Conservation (phyloP, 495 filamentous ascomycete genomes). For the Friedmanniomyces simplex region DNA sequence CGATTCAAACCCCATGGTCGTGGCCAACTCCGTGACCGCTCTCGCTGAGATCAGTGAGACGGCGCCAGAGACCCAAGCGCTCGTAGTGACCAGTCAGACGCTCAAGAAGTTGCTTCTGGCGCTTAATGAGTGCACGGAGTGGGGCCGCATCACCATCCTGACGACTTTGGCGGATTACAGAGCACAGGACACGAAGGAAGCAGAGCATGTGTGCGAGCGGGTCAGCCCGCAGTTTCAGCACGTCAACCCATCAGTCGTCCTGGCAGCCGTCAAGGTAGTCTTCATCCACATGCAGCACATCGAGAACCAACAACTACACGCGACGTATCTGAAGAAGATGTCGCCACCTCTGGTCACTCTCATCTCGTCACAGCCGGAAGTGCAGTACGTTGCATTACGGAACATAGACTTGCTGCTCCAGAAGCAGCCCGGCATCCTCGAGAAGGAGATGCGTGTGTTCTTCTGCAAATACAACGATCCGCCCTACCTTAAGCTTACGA, state of each 20-base stretch:
- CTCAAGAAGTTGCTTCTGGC: conserved; percentile 96
- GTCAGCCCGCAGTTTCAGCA: conserved; percentile 97
- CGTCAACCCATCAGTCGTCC: conserved; percentile 90
- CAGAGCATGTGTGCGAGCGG: conserved; percentile 96
- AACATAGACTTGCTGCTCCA: conserved; percentile 95
- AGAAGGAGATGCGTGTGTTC: conserved; percentile 95
- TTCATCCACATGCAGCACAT: conserved; percentile 92
- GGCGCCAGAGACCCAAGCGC: conserved; percentile 78
- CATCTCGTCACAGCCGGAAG: conserved; percentile 89
- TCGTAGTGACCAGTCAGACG: conserved; percentile 67
- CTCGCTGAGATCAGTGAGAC: conserved; percentile 84
- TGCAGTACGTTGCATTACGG: conserved; percentile 91
- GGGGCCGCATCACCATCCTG: conserved; percentile 94
- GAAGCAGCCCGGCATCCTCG: conserved; percentile 89
- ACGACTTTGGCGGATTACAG: conserved; percentile 82
- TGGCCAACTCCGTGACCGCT: conserved; percentile 91
- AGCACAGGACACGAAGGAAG: conserved; percentile 79
- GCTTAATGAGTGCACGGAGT: conserved; percentile 96
- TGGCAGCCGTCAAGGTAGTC: conserved; percentile 94
- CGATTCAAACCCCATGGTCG: conserved; percentile 97
- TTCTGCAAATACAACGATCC: conserved; percentile 99
- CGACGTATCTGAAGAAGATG: conserved; percentile 93
- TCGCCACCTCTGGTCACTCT: conserved; percentile 91
- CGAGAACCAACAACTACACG: conserved; percentile 65
- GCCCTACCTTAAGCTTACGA: conserved; percentile 93